Evolutionary conservation across 2,329 filamentous ascomycete genomes (phyloP).

Genomic region (Aspergillus phoenicis): DNA sequence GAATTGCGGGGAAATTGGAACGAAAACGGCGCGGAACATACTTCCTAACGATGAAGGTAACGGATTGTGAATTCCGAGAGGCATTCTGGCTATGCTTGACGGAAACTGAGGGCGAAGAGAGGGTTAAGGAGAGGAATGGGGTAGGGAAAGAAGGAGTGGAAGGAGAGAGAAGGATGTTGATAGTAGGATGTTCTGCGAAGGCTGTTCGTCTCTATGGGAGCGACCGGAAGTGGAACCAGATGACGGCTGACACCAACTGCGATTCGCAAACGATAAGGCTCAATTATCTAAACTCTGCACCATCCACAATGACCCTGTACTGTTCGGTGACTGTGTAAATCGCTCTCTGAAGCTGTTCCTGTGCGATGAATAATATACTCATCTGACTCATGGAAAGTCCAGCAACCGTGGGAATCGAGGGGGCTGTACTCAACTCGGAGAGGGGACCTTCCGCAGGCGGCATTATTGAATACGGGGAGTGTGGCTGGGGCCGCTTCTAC

Average conservation of each 20-base stretch:
- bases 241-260: constrained; percentile 21
- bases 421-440: background rate
- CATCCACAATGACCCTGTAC: background rate
- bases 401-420: background rate
- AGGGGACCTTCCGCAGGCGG: background rate
- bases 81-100: constrained; percentile 37
- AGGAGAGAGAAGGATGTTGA: constrained; percentile 18
- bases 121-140: background rate
- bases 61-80: constrained; percentile 50
- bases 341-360: background rate
- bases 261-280: constrained; percentile 12
- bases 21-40: constrained; percentile 34
- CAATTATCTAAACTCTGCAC: background rate
- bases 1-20: constrained; percentile 36
- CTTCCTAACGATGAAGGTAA: constrained; percentile 53
- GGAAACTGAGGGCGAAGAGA: constrained; percentile 9
- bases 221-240: constrained; percentile 31
- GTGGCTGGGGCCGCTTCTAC: background rate
- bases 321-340: background rate
- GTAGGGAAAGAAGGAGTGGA: background rate
- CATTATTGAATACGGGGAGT: background rate
- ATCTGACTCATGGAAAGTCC: background rate
- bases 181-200: constrained; percentile 17
- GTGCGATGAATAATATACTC: constrained; percentile 1
- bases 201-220: constrained; percentile 24